Evolutionary conservation across 1,284 basidiomycete species (phyloP).

Genomic region (Malassezia sp.): DNA sequence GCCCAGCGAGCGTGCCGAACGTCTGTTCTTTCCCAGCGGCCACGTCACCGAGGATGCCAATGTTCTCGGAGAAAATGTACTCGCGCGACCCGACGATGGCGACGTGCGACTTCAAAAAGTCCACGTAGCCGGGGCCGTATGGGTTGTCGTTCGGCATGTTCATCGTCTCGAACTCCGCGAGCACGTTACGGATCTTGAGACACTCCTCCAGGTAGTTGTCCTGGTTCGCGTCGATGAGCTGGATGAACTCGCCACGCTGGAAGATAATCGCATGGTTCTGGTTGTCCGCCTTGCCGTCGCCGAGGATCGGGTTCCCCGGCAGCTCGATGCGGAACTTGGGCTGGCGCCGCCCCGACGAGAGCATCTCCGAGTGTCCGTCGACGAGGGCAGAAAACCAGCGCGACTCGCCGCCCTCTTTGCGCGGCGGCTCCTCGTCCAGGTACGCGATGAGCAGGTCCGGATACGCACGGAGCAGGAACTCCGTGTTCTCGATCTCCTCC

Average conservation of each 20-base stretch:
- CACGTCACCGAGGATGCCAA: conserved; percentile 94
- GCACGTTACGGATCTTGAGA: conserved; percentile 95
- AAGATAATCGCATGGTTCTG: conserved; percentile 99
- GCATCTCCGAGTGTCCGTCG: conserved; percentile 93
- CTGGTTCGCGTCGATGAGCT: conserved; percentile 98
- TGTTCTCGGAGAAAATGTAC: conserved; percentile 99
- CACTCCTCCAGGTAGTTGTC: conserved; percentile 99
- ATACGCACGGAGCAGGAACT: conserved; percentile 95
- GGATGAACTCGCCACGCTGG: conserved; percentile 95
- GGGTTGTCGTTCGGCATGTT: conserved; percentile 73
- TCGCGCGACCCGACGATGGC: conserved; percentile 97
- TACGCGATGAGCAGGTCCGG: conserved; percentile 98
- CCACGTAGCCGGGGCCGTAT: conserved; percentile 60
- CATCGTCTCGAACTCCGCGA: conserved; percentile 95
- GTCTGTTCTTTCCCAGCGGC: conserved; percentile 99
- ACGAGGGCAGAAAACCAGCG: conserved; percentile 90
- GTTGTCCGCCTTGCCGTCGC: conserved; percentile 98
- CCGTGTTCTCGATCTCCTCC: conserved; percentile 97
- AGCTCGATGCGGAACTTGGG: conserved; percentile 98
- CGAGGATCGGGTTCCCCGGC: conserved; percentile 95
- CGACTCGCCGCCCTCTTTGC: conserved; percentile 89
- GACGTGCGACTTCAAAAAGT: conserved; percentile 72
- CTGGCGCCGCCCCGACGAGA: conserved; percentile 71
- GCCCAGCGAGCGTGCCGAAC: conserved; percentile 90
- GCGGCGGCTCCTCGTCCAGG: conserved; percentile 79